Percentiles rank a stretch among this genome's conserved stretches.
Evolutionary conservation across 164 flowering plant species (phyloP).

Genomic region (Stephania yunnanensis): DNA sequence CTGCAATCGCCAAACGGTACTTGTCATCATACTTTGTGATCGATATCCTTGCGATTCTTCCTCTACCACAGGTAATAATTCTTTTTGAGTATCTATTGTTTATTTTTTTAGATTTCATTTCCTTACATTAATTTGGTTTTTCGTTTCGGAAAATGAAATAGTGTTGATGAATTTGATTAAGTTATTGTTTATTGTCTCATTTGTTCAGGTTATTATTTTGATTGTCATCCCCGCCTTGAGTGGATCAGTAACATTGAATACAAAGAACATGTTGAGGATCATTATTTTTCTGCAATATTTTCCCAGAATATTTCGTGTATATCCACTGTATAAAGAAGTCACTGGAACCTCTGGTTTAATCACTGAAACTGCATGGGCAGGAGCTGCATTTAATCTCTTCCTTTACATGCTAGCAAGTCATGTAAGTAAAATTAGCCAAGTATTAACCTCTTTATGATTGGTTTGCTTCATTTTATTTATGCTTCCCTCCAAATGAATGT

Average conservation of each 20-base stretch:
- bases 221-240: constrained; percentile 46
- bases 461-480: background rate
- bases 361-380: constrained; percentile 94
- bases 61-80: constrained; percentile 75
- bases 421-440: constrained; percentile 48
- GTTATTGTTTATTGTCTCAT: background rate
- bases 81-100: background rate
- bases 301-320: constrained; percentile 63
- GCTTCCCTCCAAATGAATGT: background rate
- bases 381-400: constrained; percentile 85
- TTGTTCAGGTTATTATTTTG: constrained; percentile 53
- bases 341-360: constrained; percentile 69
- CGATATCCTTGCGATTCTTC: constrained; percentile 85
- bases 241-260: constrained; percentile 53
- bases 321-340: constrained; percentile 74
- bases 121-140: background rate
- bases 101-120: background rate
- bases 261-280: constrained; percentile 63
- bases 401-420: constrained; percentile 99
- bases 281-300: constrained; percentile 68
- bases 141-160: background rate
- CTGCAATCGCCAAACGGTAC: constrained; percentile 64
- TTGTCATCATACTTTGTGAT: constrained; percentile 57
- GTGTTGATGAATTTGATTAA: background rate
- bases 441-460: background rate